Base-by-base conservation (phyloP, 805 yeast species). In the Schizosaccharomyces lindneri region DNA sequence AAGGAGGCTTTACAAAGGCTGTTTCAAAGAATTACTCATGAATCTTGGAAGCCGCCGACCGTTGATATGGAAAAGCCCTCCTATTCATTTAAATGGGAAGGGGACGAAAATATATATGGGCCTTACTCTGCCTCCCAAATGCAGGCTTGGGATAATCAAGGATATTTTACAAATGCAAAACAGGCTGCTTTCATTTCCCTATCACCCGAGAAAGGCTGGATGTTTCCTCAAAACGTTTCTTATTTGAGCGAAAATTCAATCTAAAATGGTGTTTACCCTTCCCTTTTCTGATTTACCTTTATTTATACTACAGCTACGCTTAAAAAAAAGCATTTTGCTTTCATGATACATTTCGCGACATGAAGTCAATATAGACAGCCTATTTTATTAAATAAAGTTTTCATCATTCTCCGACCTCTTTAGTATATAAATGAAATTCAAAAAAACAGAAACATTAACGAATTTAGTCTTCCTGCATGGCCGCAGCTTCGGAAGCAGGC, bases 401-500 rank as follows among this genome's bases (percentile, higher is more conserved):
- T 36, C 41, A 36, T 36, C 41, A 36, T 11, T 36, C 41, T 36
- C 41, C 41, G 9, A 36, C 15, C 41, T 36, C 15, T 13, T 36
- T 9, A 36, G 41, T 36, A 36, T 36, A 36, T 36, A 3, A 36
- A 36, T 11, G 41, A 36, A 46, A n/a, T 15, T 19, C 17, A 13
- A 46, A n/a, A 46, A 46, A 46, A 46, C 6, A 19, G 9, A 5
- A 24, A 19, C 51, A 19, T 46, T 46, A 46, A 24, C 27, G 51
- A 9, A 19, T 46, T n/a, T 46, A 46, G 27, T 46, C 51, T 46
- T 46, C 51, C 11, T 46, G 51, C 51, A 46, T 46, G 21, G 51
- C 21, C 3, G 51, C 51, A 17, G 11, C 27, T 46, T 46, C 27
- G 6, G 51, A 1, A 13, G 51, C 93, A 41, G 79, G 76, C 27